Conservation (phyloP, 768 basidiomycete species). For the Paxillus ammoniavirescens region DNA sequence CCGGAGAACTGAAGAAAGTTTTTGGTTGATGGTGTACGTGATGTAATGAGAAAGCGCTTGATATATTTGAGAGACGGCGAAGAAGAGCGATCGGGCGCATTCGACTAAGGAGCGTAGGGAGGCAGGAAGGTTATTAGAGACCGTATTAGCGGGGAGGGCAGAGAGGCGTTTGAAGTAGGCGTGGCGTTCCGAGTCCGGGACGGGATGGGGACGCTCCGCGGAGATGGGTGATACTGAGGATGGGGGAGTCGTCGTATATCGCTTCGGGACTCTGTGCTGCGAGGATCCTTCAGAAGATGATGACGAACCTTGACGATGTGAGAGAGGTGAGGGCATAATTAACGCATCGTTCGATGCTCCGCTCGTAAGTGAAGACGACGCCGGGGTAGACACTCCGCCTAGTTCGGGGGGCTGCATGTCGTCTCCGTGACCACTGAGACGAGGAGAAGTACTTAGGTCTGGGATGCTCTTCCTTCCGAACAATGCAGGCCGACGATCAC, state of each 20-base stretch:
- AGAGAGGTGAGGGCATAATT: slow-evolving; percentile 38
- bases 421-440: slow-evolving; percentile 32
- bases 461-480: slow-evolving; percentile 81
- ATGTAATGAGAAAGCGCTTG: slow-evolving; percentile 87
- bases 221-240: slow-evolving; percentile 40
- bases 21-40: slow-evolving; percentile 77
- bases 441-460: slow-evolving; percentile 60
- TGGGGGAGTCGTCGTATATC: slow-evolving; percentile 30
- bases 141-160: slow-evolving; percentile 59
- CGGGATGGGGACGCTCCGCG: slow-evolving; percentile 34
- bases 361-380: slow-evolving; percentile 11
- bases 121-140: slow-evolving; percentile 66
- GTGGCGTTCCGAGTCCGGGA: slow-evolving; percentile 74
- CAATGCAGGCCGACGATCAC: slow-evolving; percentile 37
- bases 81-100: slow-evolving; percentile 88
- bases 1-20: slow-evolving; percentile 73
- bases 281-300: slow-evolving; percentile 33
- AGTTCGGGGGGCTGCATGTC: slow-evolving; percentile 27
- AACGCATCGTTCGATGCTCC: slow-evolving; percentile 27
- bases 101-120: slow-evolving; percentile 74
- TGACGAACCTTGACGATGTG: slow-evolving; percentile 48
- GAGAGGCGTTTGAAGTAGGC: slow-evolving; percentile 95
- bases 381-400: slow-evolving; percentile 9
- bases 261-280: slow-evolving; percentile 22
- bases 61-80: slow-evolving; percentile 89